A percentile compares a stretch with the other conserved stretches of the same genome.
Conservation (phyloP, 2,329 filamentous ascomycete species). For the Fusarium luffae region DNA sequence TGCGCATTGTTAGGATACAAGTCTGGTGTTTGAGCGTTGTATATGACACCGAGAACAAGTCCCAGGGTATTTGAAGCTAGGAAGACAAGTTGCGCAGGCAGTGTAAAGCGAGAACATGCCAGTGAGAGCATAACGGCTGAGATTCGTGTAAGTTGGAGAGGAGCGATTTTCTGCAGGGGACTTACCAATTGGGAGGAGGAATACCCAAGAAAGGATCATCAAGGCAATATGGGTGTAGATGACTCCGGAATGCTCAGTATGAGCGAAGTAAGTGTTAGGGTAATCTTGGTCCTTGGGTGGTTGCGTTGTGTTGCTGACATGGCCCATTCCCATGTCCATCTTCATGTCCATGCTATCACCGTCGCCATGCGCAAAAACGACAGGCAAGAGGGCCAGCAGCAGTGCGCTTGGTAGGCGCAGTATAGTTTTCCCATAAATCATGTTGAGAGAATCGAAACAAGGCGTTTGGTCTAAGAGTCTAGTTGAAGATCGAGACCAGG, state of each 20-base stretch:
- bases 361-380: slow-evolving; percentile 38
- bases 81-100: slow-evolving; percentile 76
- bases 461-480: neutral
- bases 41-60: slow-evolving; percentile 73
- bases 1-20: slow-evolving; percentile 90
- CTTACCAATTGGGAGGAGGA: slow-evolving; percentile 78
- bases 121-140: slow-evolving; percentile 88
- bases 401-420: slow-evolving; percentile 1
- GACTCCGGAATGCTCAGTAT: slow-evolving; percentile 62
- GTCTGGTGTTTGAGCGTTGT: slow-evolving; percentile 85
- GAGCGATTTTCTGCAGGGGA: slow-evolving; percentile 19
- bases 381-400: slow-evolving; percentile 29
- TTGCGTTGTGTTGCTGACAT: slow-evolving; percentile 29
- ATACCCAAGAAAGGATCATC: slow-evolving; percentile 78
- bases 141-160: slow-evolving; percentile 14
- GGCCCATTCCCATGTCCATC: slow-evolving; percentile 9
- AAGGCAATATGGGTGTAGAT: slow-evolving; percentile 77
- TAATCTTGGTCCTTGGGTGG: slow-evolving; percentile 48
- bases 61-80: slow-evolving; percentile 71
- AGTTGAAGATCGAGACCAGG: neutral
- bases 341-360: slow-evolving; percentile 16
- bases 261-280: slow-evolving; percentile 68
- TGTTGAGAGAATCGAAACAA: neutral
- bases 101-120: slow-evolving; percentile 78
- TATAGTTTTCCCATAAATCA: slow-evolving; percentile 4